Evolutionary conservation across 768 basidiomycete species (phyloP), one percentile per base, ranked within the genome.

Genomic region (Termitomyces sp.): DNA sequence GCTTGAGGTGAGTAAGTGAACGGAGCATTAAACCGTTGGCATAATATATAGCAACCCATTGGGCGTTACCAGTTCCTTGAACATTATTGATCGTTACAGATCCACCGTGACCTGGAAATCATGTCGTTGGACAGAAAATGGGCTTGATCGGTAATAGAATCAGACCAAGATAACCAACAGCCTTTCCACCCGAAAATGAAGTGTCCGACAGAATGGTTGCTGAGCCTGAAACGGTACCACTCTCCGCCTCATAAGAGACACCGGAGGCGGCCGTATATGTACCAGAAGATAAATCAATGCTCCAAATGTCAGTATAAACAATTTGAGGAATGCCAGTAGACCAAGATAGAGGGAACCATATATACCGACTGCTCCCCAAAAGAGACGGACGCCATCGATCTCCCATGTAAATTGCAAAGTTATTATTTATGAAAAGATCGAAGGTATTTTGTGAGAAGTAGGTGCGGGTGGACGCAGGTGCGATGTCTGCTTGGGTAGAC

Each of bases 371-470:
- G 62, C 77, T 81, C 14, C 84, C 83, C 5, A 85, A 73, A 20
- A 81, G 64, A 36, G 69, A 66, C 20, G 82, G 76, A 14, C 81
- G 69, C 84, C 84, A 86, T 51, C 84, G 79, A 66, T 86, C 84
- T 44, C 84, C 84, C 81, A 85, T 83, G 63, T 85, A 86, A 53
- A 86, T 76, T 2, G 75, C 78, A 54, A 70, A 69, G 52, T 75
- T 78, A 5, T 69, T 69, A 7, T 77, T 80, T 30, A 84, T 67
- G 14, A 75, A 72, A 47, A 84, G 66, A 64, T 84, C 81, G 62
- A 72, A 84, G 4, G 78, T 72, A 66, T 85, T 86, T 69, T 85
- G 84, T 22, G 82, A 84, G 67, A 78, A 84, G 65, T 82, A 86
- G 6, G 84, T 86, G 38, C 78, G 72, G 35, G 76, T 76, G 33